Conservation (phyloP, 345 rosid genomes). For the Erucastrum elatum region DNA sequence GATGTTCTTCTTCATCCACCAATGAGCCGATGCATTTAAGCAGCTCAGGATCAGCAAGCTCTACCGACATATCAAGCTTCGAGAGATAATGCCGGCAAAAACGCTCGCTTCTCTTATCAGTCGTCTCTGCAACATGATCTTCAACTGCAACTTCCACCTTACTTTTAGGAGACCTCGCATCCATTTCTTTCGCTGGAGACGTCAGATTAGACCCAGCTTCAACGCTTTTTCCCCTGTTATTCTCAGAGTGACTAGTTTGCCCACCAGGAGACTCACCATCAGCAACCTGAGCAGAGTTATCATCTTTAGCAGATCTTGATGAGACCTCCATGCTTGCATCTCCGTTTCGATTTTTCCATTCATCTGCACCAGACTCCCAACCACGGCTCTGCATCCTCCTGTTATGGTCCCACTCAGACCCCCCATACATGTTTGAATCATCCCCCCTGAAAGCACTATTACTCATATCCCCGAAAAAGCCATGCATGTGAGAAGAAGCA, state of each 20-base stretch:
- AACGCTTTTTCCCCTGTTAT: slow-evolving; percentile 47
- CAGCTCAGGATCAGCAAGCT: slow-evolving; percentile 72
- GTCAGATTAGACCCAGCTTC: slow-evolving; percentile 48
- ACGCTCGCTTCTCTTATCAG: slow-evolving; percentile 28
- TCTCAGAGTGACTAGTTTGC: slow-evolving; percentile 52
- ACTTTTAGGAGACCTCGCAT: slow-evolving; percentile 39
- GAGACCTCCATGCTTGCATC: slow-evolving; percentile 57
- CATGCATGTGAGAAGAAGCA: slow-evolving; percentile 76
- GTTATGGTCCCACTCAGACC: slow-evolving; percentile 86
- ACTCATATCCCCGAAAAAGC: slow-evolving; percentile 74
- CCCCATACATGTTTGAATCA: slow-evolving; percentile 67
- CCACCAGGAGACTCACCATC: slow-evolving; percentile 50
- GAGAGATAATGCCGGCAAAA: slow-evolving; percentile 62
- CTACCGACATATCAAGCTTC: slow-evolving; percentile 77
- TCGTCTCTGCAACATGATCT: slow-evolving; percentile 41
- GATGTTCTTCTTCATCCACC: slow-evolving; percentile 40
- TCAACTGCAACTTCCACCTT: slow-evolving; percentile 41
- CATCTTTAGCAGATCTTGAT: slow-evolving; percentile 62
- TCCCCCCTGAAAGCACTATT: slow-evolving; percentile 83
- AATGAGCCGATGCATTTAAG: slow-evolving; percentile 51
- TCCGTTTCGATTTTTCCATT: slow-evolving; percentile 83
- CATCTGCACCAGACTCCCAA: slow-evolving; percentile 75
- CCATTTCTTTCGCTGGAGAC: slow-evolving; percentile 53
- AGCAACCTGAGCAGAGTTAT: slow-evolving; percentile 48
- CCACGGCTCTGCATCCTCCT: slow-evolving; percentile 69